phyloP scores from a whole-genome alignment of 768 basidiomycete species.

The Mycena polygramma region DNA sequence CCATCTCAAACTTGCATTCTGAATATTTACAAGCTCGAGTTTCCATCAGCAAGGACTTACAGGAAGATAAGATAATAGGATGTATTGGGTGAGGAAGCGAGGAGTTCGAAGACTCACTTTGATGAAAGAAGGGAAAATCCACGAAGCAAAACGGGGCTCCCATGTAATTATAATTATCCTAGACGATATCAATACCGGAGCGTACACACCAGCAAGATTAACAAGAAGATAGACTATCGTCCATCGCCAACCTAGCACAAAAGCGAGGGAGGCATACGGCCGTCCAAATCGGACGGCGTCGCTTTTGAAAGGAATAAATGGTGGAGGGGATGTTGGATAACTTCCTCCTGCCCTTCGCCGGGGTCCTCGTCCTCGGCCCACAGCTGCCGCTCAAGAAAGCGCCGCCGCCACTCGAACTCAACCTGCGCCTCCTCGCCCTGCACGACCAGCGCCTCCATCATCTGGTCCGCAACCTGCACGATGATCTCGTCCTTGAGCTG shows the following conservation, averaged over 20 bases:
- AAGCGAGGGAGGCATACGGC: conserved; percentile 23
- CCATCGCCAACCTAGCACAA: conserved; percentile 24
- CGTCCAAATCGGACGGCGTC: conserved; percentile 30
- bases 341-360: conserved; percentile 15
- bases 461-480: conserved; percentile 36
- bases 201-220: too few relatives aligned
- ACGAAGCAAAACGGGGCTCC: too few relatives aligned
- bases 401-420: conserved; percentile 36
- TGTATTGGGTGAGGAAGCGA: too few relatives aligned
- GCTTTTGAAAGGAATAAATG: conserved; percentile 30
- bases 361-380: conserved; percentile 19
- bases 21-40: too few relatives aligned
- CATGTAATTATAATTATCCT: too few relatives aligned
- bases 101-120: too few relatives aligned
- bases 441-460: conserved; percentile 36
- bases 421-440: conserved; percentile 38
- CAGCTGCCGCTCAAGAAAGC: conserved; percentile 31
- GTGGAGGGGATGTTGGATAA: conserved; percentile 34
- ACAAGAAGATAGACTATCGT: background rate
- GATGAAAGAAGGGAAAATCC: too few relatives aligned
- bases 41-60: too few relatives aligned
- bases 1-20: too few relatives aligned
- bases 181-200: too few relatives aligned
- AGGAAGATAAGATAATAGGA: too few relatives aligned
- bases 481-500: conserved; percentile 36